Evolutionary conservation across 495 filamentous ascomycete species (phyloP), one percentile per base, ranked within the genome.

Genomic region (Apiosordaria backusii): DNA sequence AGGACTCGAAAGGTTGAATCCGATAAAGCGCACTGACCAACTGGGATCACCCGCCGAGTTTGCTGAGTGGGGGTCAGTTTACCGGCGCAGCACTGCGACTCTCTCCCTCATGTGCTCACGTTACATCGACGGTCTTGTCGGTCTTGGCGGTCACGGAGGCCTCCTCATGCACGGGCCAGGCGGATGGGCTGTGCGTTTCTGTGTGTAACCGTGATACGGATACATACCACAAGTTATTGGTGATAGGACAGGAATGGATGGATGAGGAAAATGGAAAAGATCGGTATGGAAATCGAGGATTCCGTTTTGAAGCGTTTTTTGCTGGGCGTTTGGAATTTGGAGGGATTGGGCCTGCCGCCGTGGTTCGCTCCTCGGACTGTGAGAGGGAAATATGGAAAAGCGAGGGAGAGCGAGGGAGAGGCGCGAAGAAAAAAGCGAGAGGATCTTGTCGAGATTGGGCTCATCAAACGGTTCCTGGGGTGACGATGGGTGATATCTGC

Each of bases 151-250:
- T 45, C 35, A 45, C 35, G 35, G 35, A 45, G 35, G 35, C 35
- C 35, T 45, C 35, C 35, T 13, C 16, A 13, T 13, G 35, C 35
- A 45, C 35, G 35, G 35, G 9, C 10, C 35, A 45, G 35, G 10
- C 3, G 9, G 3, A 29, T 45, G 35, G 35, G 13, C 35, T 45
- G 35, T 6, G 35, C 35, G 0, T 45, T 45, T 45, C 16, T 7
- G 35, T 45, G 35, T 45, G 27, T 29, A 29, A 29, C 27, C 7
- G 27, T 29, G 27, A 7, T 29, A 29, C 27, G 7, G n/a, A 29
- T 3, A 29, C 3, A 29, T 29, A 29, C n/a, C n/a, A n/a, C n/a
- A 35, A 35, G 6, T 27, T 25, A 70, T 60, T 65, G 35, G 35
- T 40, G n/a, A n/a, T 4, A 61, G 22, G 35, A 25, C 26, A 22